These are phyloP conservation scores for Euphorbia peplus DNA, from an alignment of 345 rosid species.

Conservation along the genomic window DNA sequence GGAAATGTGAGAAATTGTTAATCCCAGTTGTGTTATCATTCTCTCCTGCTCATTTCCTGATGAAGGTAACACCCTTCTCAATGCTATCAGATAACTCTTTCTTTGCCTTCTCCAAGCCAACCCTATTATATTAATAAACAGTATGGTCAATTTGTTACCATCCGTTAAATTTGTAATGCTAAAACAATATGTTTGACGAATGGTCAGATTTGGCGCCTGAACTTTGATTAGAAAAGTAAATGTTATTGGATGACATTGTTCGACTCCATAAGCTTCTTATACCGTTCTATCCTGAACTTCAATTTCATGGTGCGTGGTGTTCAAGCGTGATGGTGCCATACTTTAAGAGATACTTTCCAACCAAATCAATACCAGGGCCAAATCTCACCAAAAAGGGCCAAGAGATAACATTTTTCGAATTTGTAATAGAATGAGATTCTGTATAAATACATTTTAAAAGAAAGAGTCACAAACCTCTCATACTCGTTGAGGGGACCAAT, in stretches of 20 bases:
- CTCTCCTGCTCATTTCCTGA: constrained; percentile 37
- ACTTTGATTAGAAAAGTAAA: no score
- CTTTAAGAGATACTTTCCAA: no score
- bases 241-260: neutral
- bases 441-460: neutral
- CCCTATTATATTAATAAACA: constrained; percentile 29
- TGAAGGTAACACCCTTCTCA: constrained; percentile 67
- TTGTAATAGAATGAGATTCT: neutral
- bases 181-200: no score
- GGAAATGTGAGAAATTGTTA: neutral
- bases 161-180: neutral
- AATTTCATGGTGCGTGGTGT: no score
- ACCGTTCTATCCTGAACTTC: no score
- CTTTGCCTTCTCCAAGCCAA: constrained; percentile 86
- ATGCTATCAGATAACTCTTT: constrained; percentile 76
- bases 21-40: neutral
- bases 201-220: neutral
- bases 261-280: no score
- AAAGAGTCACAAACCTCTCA: constrained; percentile 53
- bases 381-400: no score
- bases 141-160: neutral
- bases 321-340: no score
- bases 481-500: constrained; percentile 80
- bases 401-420: no score
- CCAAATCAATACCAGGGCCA: no score